Conservation (phyloP, 495 filamentous ascomycete genomes). For the Cercophora scortea region DNA sequence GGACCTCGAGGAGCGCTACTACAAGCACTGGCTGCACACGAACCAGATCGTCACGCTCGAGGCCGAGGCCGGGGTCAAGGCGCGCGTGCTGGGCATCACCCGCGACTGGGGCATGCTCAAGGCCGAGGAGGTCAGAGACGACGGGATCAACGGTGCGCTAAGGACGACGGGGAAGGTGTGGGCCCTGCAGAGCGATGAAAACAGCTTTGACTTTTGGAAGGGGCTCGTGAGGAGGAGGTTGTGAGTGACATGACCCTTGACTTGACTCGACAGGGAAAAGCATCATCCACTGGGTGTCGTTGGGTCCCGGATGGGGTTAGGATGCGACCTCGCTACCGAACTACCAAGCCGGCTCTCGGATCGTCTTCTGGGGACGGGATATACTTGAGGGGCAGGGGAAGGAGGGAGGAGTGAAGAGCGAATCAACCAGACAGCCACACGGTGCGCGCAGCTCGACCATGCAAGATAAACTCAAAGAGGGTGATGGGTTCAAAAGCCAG, state of each 20-base stretch:
- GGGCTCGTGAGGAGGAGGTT: constrained; percentile 80
- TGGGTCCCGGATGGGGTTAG: neutral
- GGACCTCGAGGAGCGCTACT: constrained; percentile 70
- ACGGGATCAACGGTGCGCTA: constrained; percentile 38
- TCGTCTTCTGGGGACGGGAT: neutral
- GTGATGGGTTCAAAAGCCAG: too few species aligned
- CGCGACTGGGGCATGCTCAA: constrained; percentile 77
- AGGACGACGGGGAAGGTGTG: constrained; percentile 67
- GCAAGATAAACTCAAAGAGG: too few species aligned
- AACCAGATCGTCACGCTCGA: constrained; percentile 87
- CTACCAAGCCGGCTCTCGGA: neutral
- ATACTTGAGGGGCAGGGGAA: too few species aligned
- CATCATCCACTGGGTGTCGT: neutral
- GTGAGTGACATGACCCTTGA: constrained; percentile 17
- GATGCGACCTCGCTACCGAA: neutral
- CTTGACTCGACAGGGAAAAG: too few species aligned
- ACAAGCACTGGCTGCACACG: constrained; percentile 81
- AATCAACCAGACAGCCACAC: too few species aligned
- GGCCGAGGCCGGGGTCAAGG: constrained; percentile 66
- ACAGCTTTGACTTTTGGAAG: constrained; percentile 97
- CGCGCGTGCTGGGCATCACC: constrained; percentile 83
- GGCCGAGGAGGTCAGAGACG: constrained; percentile 70
- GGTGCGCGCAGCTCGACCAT: too few species aligned
- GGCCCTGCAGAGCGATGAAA: constrained; percentile 90
- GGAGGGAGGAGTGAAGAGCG: too few species aligned